Evolutionary conservation across 192 early-diverging fungal species (phyloP), one percentile per base, ranked within the genome.

Genomic region (Chytriomyces confervae): DNA sequence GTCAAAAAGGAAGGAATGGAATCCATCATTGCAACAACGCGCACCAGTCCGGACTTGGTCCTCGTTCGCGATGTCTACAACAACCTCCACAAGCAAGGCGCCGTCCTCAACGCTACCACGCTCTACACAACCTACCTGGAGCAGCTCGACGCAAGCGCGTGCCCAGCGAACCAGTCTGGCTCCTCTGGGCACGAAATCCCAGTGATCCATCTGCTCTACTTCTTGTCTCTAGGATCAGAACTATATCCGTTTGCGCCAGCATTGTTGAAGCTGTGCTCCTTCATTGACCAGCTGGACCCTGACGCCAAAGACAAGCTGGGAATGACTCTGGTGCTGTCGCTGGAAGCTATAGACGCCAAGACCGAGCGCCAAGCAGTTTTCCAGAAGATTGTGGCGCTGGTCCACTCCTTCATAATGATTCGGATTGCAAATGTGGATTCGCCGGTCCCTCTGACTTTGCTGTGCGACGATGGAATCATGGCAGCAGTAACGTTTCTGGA

Each of bases 331-430:
- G 62, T 76, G 2, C 7, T 18, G 10, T 66, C 62, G 0, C 36
- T 76, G 63, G 61, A 76, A 23, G 29, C 8, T 10, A 7, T 66
- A 6, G 11, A 23, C 2, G 13, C 57, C 24, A n/a, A 8, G 11
- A 24, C 9, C 1, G 63, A 66, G 46, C 61, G 62, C 9, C 62
- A 79, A 29, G 47, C 44, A 27, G 29, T 79, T 5, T 79, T 79
- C 48, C 65, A 68, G 48, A 79, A 75, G 43, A 7, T 79, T 23
- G 78, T 79, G 10, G 78, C 71, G 24, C 29, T 66, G 5, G 24
- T 79, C 9, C 78, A 79, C 29, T 74, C 78, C 6, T 79, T 75
- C 50, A 75, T 79, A 36, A 74, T 74, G 71, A 64, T 65, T 16
- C 49, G 43, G 49, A 43, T 74, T 6, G 70, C 78, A 13, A 66